Evolutionary conservation across 495 filamentous ascomycete species (phyloP).

Genomic region (Penicillium egyptiacum): DNA sequence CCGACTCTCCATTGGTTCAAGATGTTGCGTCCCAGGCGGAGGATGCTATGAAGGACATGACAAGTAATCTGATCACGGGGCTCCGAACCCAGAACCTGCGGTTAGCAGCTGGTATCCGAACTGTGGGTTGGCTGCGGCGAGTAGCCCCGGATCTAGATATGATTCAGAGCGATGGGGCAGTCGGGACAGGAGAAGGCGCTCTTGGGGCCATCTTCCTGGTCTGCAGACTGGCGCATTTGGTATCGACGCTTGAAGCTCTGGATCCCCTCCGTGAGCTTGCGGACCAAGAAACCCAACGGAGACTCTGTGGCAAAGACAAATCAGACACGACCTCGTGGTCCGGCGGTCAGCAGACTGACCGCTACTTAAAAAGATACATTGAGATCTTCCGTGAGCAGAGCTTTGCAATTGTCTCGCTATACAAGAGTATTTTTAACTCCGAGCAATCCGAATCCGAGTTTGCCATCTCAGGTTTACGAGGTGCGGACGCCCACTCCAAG

Average conservation of each 20-base stretch:
- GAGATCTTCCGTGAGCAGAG: conserved; percentile 98
- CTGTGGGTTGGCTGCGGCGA: conserved; percentile 85
- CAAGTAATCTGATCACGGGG: conserved; percentile 74
- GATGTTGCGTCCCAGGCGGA: conserved; percentile 78
- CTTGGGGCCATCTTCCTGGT: conserved; percentile 85
- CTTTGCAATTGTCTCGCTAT: conserved; percentile 92
- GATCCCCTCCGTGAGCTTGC: conserved; percentile 85
- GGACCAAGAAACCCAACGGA: conserved; percentile 72
- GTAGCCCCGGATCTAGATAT: conserved; percentile 77
- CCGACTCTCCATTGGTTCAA: conserved; percentile 69
- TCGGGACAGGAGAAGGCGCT: conserved; percentile 55
- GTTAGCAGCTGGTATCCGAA: conserved; percentile 86
- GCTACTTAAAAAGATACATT: conserved; percentile 92
- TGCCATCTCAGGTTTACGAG: conserved; percentile 35
- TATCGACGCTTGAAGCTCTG: conserved; percentile 77
- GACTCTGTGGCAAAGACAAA: conserved; percentile 28
- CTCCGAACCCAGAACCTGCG: conserved; percentile 79
- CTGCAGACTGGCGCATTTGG: conserved; percentile 77
- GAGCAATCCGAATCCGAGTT: conserved; percentile 40
- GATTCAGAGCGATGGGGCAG: conserved; percentile 39
- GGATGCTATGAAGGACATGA: conserved; percentile 86
- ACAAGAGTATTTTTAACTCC: conserved; percentile 80
- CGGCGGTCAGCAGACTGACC: conserved; percentile 86
- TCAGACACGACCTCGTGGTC: conserved; percentile 53
- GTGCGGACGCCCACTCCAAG: conserved; percentile 36